Base-by-base conservation (phyloP, 2,329 filamentous ascomycete species). In the Ceratocystis colombiana region DNA sequence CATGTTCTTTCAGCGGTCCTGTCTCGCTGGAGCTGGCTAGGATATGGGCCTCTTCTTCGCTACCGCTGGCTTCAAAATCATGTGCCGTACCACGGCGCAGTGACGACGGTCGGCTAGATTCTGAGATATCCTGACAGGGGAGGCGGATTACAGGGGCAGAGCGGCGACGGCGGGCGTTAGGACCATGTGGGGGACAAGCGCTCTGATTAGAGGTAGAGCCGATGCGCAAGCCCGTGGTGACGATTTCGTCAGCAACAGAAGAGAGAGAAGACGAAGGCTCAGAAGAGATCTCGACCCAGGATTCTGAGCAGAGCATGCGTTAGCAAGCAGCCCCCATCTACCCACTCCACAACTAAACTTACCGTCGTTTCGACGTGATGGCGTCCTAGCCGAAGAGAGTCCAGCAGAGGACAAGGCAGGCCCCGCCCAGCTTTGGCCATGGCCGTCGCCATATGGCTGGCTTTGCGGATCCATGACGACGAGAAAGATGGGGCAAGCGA, bases 231-330 rank as follows among this genome's bases (percentile, higher is more conserved):
- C 92, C 92, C 4, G 90, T 94, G 1, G 90, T 96, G 70, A 96
- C 88, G 70, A 96, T 93, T 72, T 96, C 92, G 70, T 96, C 91
- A 69, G 83, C 84, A 73, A 88, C 85, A 65, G 85, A 96, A 22
- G 92, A 96, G 12, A 96, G 79, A 15, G 92, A 96, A 1, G 93
- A 96, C 0, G 93, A 96, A 6, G 93, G 91, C 71, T 94, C 90
- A 3, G 93, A 96, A 61, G 88, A 85, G 68, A 99, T 86, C 75
- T 99, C 93, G 71, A 97, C 85, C 94, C 94, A 99, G 7, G 94
- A 96, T 78, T 97, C 94, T 92, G 12, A 41, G 37, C 12, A 41
- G 37, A 12, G 10, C 4, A 41, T 15, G 37, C 37, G 37, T 41
- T 41, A 41, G 37, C 37, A 8, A 41, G 37, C 37, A 12, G 12